Evolutionary conservation across 2,329 filamentous ascomycete species (phyloP), one percentile per base, ranked within the genome.

Genomic region (Fusarium buharicum): DNA sequence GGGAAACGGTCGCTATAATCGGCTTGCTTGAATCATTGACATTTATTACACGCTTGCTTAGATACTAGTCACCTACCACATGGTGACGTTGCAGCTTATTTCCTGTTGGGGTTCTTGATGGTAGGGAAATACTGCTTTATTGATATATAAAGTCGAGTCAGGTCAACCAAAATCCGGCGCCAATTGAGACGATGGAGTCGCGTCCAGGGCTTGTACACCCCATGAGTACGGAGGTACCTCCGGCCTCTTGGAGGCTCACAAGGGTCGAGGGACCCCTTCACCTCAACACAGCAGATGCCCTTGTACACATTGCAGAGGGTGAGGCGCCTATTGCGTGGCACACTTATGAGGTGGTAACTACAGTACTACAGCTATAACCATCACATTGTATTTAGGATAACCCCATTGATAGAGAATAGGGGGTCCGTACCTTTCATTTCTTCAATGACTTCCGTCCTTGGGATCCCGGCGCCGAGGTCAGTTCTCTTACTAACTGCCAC

Each of bases 181-280:
- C 24, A 59, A 40, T 50, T 46, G 45, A 50, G 46, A 37, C 33
- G 34, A 50, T 48, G 39, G 47, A 44, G 56, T 53, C 41, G 37
- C 24, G 33, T 28, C 56, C 41, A 59, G n/a, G n/a, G n/a, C 28
- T 59, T 40, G 20, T 31, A 28, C 31, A 40, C 17, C 12, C 17
- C 24, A 38, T 36, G 33, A 27, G 41, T 28, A 48, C 22, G 48
- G 55, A 55, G 49, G 49, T 49, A 20, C 39, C 55, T 48, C 48
- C 55, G 27, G 47, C 49, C 50, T 50, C 34, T 37, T 10, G 47
- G 24, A 33, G 22, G 20, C 28, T 52, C 30, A 50, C 60, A 46
- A 55, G 60, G 55, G 46, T 64, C 59, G 47, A 45, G 59, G 59
- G 48, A 39, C 55, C 37, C 60, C 40, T 50, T 53, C 52, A 50